Evolutionary conservation across 2,329 filamentous ascomycete species (phyloP), one percentile per base, ranked within the genome.

Genomic region (Rachicladosporium sp.): DNA sequence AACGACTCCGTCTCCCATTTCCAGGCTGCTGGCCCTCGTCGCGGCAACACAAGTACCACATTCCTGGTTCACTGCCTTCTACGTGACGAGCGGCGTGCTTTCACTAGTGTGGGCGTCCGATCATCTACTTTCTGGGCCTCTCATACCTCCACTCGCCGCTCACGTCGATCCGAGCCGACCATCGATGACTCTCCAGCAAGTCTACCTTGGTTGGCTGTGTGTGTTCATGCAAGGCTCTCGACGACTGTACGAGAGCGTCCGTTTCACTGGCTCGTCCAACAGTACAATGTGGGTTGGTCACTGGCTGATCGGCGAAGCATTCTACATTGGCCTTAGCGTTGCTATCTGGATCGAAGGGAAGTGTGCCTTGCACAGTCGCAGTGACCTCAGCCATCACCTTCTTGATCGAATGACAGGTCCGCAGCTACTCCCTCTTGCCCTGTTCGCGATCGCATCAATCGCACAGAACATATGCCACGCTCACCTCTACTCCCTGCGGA

Each of bases 21-120:
- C 9, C 31, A 29, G 4, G 31, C 23, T 21, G 12, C 48, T 60
- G 9, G 73, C 78, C 50, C 56, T 55, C 42, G 52, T 73, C 13
- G 69, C 73, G 29, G 63, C 59, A 31, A 58, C 72, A 48, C 74
- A 75, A 55, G 80, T 95, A 29, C 87, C 89, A 13, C 91, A 96
- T 63, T 73, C 73, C 45, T 96, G 84, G 78, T 96, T 96, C 60
- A 73, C 71, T 33, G 82, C 91, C 51, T 96, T 94, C 64, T 96
- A 98, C 59, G 55, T 82, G 38, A 58, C 78, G 29, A 89, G 84
- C 3, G 63, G 87, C 4, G 55, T 66, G 2, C 78, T 74, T 43
- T 88, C 84, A 0, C 53, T 76, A 4, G 82, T 88, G 58, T 95
- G 88, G 86, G 74, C 70, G 0, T 60, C 63, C 35, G 40, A 37